These are phyloP conservation scores for Solanum hybrid DNA, from an alignment of 305 asterid genomes.

Conservation along the genomic window DNA sequence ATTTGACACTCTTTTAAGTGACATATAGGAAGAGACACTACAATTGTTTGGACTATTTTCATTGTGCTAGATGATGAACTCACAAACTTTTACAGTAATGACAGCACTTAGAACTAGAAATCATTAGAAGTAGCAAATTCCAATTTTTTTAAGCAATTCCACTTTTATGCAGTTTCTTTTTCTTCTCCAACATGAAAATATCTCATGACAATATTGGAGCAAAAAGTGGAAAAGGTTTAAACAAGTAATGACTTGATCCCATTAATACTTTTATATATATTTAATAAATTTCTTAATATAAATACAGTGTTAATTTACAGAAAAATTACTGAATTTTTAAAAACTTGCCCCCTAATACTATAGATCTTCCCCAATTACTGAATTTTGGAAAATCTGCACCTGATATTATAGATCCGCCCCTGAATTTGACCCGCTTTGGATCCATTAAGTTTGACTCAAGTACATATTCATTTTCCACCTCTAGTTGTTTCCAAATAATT, in stretches of 20 bases:
- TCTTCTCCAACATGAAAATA: neutral
- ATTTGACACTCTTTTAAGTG: neutral
- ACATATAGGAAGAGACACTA: neutral
- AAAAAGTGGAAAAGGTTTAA: neutral
- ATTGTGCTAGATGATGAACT: neutral
- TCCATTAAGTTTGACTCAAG: neutral
- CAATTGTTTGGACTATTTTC: neutral
- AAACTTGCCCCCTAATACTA: rapidly evolving
- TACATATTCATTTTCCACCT: neutral
- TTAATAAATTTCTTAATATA: too few relatives aligned
- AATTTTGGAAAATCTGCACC: neutral
- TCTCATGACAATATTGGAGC: neutral
- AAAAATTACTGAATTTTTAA: neutral
- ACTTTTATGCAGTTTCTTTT: neutral
- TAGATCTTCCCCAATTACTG: neutral
- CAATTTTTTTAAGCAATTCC: neutral
- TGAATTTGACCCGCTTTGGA: neutral
- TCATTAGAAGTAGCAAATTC: neutral
- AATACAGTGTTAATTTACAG: neutral
- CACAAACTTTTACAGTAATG: neutral
- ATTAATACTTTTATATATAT: too few relatives aligned
- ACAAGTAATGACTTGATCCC: neutral
- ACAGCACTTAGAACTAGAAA: neutral
- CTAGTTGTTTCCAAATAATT: neutral
- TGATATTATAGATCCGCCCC: neutral